phyloP scores from a whole-genome alignment of 106 monocot genomes.

The Platanthera zijinensis region DNA sequence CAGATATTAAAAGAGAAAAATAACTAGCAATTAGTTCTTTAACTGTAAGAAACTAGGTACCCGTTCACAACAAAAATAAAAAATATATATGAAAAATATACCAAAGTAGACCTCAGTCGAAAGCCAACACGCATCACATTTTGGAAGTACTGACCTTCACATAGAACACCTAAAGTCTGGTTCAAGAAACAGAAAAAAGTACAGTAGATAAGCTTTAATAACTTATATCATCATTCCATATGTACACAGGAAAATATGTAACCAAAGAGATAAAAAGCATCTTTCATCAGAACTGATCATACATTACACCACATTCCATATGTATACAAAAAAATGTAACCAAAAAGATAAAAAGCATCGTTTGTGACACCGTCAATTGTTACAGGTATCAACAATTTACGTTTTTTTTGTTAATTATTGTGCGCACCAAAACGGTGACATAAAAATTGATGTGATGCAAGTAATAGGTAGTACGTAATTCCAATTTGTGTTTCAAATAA shows the following conservation, averaged over 20 bases:
- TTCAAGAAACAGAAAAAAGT: constrained; percentile 5
- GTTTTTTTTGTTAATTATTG: too few species aligned
- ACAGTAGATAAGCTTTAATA: not conserved
- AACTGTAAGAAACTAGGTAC: not conserved
- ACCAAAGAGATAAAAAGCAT: not conserved
- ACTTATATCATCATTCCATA: not conserved
- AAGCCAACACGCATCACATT: constrained; percentile 98
- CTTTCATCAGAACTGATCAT: not conserved
- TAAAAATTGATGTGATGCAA: too few species aligned
- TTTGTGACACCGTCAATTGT: too few species aligned
- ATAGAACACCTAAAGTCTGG: constrained; percentile 77
- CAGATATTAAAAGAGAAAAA: constrained; percentile 1
- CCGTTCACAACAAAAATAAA: not conserved
- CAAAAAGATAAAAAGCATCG: too few species aligned
- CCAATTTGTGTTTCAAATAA: too few species aligned
- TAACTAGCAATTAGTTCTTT: not conserved
- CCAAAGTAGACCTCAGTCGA: constrained; percentile 86
- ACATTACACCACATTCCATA: not conserved
- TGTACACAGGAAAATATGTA: not conserved
- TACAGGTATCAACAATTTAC: too few species aligned
- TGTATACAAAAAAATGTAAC: not conserved
- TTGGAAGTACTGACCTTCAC: constrained; percentile 98
- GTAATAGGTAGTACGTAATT: too few species aligned
- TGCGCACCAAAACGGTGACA: too few species aligned
- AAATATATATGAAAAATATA: constrained; percentile 20